These are phyloP conservation scores for Hebeloma cylindrosporum DNA, from an alignment of 768 basidiomycete genomes.

Conservation along the genomic window DNA sequence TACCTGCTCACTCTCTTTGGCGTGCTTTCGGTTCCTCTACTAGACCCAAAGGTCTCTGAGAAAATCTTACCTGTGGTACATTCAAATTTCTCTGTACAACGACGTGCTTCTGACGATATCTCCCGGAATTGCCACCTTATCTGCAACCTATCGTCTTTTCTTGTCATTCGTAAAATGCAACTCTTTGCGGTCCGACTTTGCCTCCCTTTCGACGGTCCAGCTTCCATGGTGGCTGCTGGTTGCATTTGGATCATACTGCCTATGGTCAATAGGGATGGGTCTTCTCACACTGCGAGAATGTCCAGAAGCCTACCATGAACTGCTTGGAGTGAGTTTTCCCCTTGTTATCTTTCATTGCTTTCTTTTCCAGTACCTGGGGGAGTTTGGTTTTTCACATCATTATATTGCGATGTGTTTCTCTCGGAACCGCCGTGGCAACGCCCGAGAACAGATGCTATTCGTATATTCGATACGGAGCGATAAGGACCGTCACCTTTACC, in stretches of 20 bases:
- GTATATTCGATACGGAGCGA: too few relatives aligned
- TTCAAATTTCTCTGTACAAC: slow-evolving; percentile 6
- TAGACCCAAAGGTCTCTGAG: slow-evolving; percentile 44
- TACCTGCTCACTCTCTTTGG: slow-evolving; percentile 62
- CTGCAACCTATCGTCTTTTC: not conserved
- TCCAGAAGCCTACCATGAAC: slow-evolving; percentile 74
- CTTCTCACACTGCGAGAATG: slow-evolving; percentile 73
- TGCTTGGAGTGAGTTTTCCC: slow-evolving; percentile 52
- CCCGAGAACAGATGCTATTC: too few relatives aligned
- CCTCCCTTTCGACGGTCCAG: slow-evolving; percentile 38
- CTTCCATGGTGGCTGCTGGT: slow-evolving; percentile 84
- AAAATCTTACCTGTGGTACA: slow-evolving; percentile 63
- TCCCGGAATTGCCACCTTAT: not conserved
- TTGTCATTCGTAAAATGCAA: not conserved
- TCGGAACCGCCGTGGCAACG: too few relatives aligned
- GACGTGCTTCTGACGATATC: not conserved
- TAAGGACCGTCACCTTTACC: too few relatives aligned
- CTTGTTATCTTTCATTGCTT: slow-evolving; percentile 7
- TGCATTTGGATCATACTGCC: slow-evolving; percentile 75
- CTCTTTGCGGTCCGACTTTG: not conserved
- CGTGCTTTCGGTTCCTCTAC: slow-evolving; percentile 52
- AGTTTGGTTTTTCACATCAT: too few relatives aligned
- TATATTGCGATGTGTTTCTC: too few relatives aligned
- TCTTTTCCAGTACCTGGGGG: slow-evolving; percentile 2
- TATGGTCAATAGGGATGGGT: slow-evolving; percentile 76